phyloP scores from a whole-genome alignment of 176 grass and related monocot species.

The Urochloa ruziziensis region DNA sequence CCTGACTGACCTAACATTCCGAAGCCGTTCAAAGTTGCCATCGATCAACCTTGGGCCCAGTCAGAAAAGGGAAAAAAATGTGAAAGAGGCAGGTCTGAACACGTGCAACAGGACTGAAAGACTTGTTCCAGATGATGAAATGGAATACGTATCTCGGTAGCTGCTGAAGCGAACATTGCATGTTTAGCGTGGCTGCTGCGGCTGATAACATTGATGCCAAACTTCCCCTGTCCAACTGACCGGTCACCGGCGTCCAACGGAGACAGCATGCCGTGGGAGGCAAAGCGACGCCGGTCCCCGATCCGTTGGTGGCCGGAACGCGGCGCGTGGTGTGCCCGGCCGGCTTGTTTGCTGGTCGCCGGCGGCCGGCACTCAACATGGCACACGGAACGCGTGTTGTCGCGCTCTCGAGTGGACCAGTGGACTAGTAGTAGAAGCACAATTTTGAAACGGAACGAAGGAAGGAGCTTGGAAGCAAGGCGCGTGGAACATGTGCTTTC shows the following conservation, averaged over 20 bases:
- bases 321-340: not conserved
- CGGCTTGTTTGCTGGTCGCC: not conserved
- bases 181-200: not conserved
- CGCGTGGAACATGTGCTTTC: not conserved
- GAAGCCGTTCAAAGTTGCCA: not conserved
- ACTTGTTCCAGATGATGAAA: not conserved
- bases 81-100: slow-evolving; percentile 12
- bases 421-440: too few relatives aligned
- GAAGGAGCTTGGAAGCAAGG: not conserved
- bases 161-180: not conserved
- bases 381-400: not conserved
- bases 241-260: too few relatives aligned
- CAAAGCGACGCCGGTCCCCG: not conserved
- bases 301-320: not conserved
- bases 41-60: not conserved
- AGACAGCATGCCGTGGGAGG: not conserved
- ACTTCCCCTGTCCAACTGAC: too few relatives aligned
- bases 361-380: not conserved
- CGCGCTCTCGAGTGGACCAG: not conserved
- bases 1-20: not conserved
- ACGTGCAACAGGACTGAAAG: not conserved
- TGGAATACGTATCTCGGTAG: not conserved
- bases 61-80: not conserved
- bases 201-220: not conserved
- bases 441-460: not conserved